Evolutionary conservation across 441 rosid species (phyloP), one percentile per base, ranked within the genome.

Genomic region (Heliophila coronopifolia): DNA sequence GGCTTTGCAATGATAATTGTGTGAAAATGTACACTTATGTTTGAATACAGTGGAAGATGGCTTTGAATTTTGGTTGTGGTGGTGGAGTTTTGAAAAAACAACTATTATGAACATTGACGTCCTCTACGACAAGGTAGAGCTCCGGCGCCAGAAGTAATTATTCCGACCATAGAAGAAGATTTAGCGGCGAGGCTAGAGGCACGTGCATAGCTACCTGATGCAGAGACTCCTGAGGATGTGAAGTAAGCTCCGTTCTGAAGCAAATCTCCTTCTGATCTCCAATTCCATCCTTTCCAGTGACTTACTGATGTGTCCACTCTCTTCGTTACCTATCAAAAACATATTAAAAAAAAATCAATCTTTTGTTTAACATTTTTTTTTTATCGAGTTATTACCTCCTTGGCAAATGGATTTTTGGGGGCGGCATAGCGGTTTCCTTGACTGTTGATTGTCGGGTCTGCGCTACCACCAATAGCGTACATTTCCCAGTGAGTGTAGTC

Each of bases 131-230:
- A 90, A 16, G 67, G 51, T 14, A 86, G 77, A 55, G 79, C 63
- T 43, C 98, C 98, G 0, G 98, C 85, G 27, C 61, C 65, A 3
- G 80, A 46, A 57, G 98, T 90, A 51, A 90, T 80, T 58, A 84
- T 17, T 61, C 76, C 89, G n/a, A 86, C 92, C 80, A 80, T 90
- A 56, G 96, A 44, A 15, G 96, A 84, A 44, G 98, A 71, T 70
- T 86, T 86, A 73, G 96, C 98, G 54, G 87, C 92, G 66, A 86
- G 70, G 61, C 96, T 86, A 6, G 96, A 84, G 51, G 98, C 96
- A 42, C 98, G 60, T 54, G 92, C 94, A 9, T 86, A 86, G 80
- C 84, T 86, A 13, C 76, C 92, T 3, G 78, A 81, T 15, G 95
- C 98, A 15, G 87, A 86, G 45, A 25, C 86, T 86, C 98, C 98